phyloP scores from a whole-genome alignment of 2,329 filamentous ascomycete genomes.

The Talaromyces sp. region DNA sequence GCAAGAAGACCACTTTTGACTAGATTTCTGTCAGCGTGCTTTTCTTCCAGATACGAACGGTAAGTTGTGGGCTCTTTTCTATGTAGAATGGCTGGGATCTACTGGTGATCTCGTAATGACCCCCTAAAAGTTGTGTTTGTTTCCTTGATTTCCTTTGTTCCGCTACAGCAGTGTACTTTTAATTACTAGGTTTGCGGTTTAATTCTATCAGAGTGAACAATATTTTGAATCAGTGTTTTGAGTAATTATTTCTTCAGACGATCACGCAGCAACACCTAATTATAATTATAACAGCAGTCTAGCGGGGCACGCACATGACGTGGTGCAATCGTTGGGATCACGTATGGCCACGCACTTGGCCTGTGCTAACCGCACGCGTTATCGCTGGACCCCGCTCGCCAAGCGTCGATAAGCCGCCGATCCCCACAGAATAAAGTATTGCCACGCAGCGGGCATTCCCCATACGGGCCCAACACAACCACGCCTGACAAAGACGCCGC shows the following conservation, averaged over 20 bases:
- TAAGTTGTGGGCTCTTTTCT: constrained; percentile 4
- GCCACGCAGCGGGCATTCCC: not conserved
- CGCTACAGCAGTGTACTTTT: not conserved
- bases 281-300: no score
- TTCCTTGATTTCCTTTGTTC: not conserved
- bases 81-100: not conserved
- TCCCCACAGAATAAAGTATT: not conserved
- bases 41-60: constrained; percentile 1
- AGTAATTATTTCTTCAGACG: no score
- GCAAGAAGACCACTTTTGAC: constrained; percentile 71
- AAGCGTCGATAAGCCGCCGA: not conserved
- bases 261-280: not conserved
- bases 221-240: not conserved
- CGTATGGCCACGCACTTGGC: constrained; percentile 3
- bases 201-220: not conserved
- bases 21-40: constrained; percentile 7
- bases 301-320: constrained; percentile 7
- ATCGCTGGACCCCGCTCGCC: not conserved
- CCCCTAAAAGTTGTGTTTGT: not conserved
- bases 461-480: not conserved
- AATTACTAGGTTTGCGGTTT: not conserved
- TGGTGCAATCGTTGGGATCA: not conserved
- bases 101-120: not conserved
- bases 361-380: not conserved
- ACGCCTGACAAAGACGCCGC: not conserved